Evolutionary conservation across 106 monocot genomes (phyloP).

Genomic region (Acanthochlamys bracteata): DNA sequence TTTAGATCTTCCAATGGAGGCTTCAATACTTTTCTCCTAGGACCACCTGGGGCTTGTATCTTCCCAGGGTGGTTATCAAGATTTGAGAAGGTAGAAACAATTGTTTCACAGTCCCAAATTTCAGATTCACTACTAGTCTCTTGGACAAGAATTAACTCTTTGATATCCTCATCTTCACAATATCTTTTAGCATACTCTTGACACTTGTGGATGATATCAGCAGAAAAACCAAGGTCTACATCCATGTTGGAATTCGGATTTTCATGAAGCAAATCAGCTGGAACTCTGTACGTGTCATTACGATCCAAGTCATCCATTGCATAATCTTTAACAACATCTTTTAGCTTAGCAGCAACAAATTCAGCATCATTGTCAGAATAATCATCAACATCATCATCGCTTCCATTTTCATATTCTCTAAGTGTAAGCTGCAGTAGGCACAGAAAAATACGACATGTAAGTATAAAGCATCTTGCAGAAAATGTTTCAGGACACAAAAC

Average conservation of each 20-base stretch:
- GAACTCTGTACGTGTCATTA: conserved; percentile 53
- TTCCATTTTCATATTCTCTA: conserved; percentile 50
- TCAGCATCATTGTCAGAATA: conserved; percentile 28
- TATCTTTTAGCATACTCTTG: conserved; percentile 83
- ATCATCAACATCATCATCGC: conserved; percentile 27
- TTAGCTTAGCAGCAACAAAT: conserved; percentile 40
- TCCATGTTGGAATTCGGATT: conserved; percentile 14
- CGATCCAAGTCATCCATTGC: conserved; percentile 26
- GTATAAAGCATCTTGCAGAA: not conserved
- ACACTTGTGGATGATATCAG: conserved; percentile 57
- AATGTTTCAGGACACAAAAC: not conserved
- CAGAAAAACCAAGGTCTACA: conserved; percentile 20
- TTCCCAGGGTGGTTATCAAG: conserved; percentile 91
- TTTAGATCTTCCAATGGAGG: conserved; percentile 19
- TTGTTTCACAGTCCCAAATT: conserved; percentile 87
- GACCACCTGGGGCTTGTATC: conserved; percentile 64
- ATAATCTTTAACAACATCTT: conserved; percentile 52
- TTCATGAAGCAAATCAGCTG: conserved; percentile 28
- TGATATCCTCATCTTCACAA: conserved; percentile 39
- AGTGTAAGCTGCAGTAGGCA: conserved; percentile 49
- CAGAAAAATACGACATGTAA: not conserved
- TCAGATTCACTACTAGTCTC: conserved; percentile 93
- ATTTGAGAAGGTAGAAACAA: conserved; percentile 88
- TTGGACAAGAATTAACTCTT: conserved; percentile 39
- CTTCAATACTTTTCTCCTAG: conserved; percentile 27